Evolutionary conservation across 2,329 filamentous ascomycete species (phyloP).

Genomic region (Botryotinia narcissicola): DNA sequence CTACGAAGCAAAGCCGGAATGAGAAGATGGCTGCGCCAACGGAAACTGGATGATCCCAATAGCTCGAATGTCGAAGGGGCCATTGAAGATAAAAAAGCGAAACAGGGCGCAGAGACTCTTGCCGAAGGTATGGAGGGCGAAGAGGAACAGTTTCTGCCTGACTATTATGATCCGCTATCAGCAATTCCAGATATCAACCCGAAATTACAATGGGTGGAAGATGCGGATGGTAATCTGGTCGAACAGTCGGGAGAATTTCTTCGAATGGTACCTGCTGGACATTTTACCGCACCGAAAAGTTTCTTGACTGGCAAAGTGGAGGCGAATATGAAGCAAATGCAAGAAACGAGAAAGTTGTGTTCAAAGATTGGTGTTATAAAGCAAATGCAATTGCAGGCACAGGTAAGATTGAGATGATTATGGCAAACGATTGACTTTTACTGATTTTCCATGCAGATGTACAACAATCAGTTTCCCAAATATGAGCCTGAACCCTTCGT

Average conservation of each 20-base stretch:
- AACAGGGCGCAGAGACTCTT: slow-evolving; percentile 66
- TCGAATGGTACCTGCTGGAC: slow-evolving; percentile 69
- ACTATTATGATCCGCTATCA: slow-evolving; percentile 89
- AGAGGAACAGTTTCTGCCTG: slow-evolving; percentile 79
- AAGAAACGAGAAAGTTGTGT: slow-evolving; percentile 92
- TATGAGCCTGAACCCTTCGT: slow-evolving; percentile 87
- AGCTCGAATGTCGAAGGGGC: slow-evolving; percentile 46
- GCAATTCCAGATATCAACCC: slow-evolving; percentile 80
- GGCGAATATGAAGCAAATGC: slow-evolving; percentile 88
- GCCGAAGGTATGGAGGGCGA: slow-evolving; percentile 89
- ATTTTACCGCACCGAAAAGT: slow-evolving; percentile 73
- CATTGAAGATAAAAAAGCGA: slow-evolving; percentile 47
- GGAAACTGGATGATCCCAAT: slow-evolving; percentile 62
- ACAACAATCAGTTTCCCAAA: slow-evolving; percentile 97
- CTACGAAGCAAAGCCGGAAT: slow-evolving; percentile 83
- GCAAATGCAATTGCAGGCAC: slow-evolving; percentile 98
- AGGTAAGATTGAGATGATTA: slow-evolving; percentile 57
- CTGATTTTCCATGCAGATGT: slow-evolving; percentile 54
- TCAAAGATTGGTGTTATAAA: slow-evolving; percentile 98
- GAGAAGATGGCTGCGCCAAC: slow-evolving; percentile 79
- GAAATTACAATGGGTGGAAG: slow-evolving; percentile 82
- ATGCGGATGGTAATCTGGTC: slow-evolving; percentile 83
- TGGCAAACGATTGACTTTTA: slow-evolving; percentile 22
- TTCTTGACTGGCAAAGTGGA: slow-evolving; percentile 77
- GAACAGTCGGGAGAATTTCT: slow-evolving; percentile 85